phyloP scores from a whole-genome alignment of 2,329 filamentous ascomycete species.

The Colletotrichum sidae region DNA sequence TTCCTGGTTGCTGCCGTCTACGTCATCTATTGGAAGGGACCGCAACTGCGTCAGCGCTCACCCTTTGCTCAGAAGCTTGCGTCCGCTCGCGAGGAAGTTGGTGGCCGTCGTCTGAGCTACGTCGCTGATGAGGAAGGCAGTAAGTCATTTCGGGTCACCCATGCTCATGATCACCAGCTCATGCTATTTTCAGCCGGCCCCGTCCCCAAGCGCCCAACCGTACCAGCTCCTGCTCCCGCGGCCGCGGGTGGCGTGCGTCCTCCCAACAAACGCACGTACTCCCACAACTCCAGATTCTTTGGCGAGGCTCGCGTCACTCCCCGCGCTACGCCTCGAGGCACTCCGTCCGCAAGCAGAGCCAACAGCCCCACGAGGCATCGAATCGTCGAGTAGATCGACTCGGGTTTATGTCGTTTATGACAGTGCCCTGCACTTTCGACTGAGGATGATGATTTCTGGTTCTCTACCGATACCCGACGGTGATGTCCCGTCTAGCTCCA shows the following conservation, averaged over 20 bases:
- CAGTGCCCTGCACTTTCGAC: too few relatives aligned
- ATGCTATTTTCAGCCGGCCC: too few relatives aligned
- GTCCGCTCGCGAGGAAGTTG: slow-evolving; percentile 46
- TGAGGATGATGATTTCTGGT: too few relatives aligned
- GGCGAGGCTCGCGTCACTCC: slow-evolving; percentile 55
- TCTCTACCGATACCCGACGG: too few relatives aligned
- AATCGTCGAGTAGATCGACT: slow-evolving; percentile 5
- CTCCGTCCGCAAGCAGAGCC: slow-evolving; percentile 49
- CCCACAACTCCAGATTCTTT: slow-evolving; percentile 55
- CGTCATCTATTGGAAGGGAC: slow-evolving; percentile 74
- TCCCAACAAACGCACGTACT: slow-evolving; percentile 42
- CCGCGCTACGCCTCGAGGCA: slow-evolving; percentile 50
- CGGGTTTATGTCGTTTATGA: not conserved
- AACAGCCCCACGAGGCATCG: slow-evolving; percentile 25
- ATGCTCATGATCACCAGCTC: too few relatives aligned
- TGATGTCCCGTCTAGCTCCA: too few relatives aligned
- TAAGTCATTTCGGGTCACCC: not conserved
- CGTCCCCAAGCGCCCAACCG: too few relatives aligned
- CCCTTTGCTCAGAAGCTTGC: slow-evolving; percentile 74
- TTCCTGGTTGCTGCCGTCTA: slow-evolving; percentile 73
- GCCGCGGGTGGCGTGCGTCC: slow-evolving; percentile 4
- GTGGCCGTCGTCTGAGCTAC: slow-evolving; percentile 5
- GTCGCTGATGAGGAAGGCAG: slow-evolving; percentile 8
- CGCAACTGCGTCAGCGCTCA: slow-evolving; percentile 68
- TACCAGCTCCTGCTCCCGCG: slow-evolving; percentile 39